Base-by-base conservation (phyloP, 2,329 filamentous ascomycete species). In the Apiospora koreana region DNA sequence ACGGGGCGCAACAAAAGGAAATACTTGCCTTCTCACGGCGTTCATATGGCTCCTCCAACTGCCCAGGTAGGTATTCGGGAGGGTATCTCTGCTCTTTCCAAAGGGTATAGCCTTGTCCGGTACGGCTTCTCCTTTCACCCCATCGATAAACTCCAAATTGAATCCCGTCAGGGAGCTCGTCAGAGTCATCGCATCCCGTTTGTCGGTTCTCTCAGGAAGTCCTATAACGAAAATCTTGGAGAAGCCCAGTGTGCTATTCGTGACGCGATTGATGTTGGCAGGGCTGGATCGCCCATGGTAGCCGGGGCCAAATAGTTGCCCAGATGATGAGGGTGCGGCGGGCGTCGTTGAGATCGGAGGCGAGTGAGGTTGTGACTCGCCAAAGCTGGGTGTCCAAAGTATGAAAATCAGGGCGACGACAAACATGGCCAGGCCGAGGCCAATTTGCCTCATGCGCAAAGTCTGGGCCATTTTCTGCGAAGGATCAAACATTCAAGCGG, bases 151-250 rank as follows among this genome's bases (percentile, higher is more conserved):
- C 8, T 85, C 80, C 0, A 86, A 72, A 2, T 81, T 77, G 72
- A 87, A 81, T 0, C 80, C 81, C 0, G 81, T 81, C 31, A 85
- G 69, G 0, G 81, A 78, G 54, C 83, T 80, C 5, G 82, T 79
- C 9, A 88, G 75, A 0, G 81, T 76, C 23, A 88, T 77, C 5
- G 81, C 82, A 79, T 88, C 86, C 66, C 83, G 81, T 72, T 86
- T 86, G 74, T 87, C 85, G 4, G 80, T 83, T 43, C 86, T 80
- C 54, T 83, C 80, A 3, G 84, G 82, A 14, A 87, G 77, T 6
- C 83, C 81, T 62, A 88, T 79, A 23, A 83, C 82, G 69, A 85
- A 77, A 5, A 80, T 69, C 62, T 78, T 79, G 35, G 74, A 73
- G 65, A 79, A 79, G 0, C 77, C 78, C 1, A 79, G 70, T 1